Conservation (phyloP, 768 basidiomycete species). For the Xerocomellus chrysenteron region DNA sequence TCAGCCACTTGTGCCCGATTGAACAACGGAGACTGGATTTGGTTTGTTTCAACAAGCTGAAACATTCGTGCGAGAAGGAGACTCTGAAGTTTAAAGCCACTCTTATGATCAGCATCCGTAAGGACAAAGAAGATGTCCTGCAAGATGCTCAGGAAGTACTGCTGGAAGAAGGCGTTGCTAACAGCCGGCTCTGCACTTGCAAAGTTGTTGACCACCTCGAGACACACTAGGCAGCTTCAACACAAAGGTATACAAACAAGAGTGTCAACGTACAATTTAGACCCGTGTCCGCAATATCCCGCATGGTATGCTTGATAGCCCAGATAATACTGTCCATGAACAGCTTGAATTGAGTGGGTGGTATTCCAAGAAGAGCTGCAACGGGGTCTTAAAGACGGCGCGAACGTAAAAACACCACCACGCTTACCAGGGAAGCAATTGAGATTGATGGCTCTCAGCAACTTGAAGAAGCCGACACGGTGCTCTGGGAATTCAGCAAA, state of each 20-base stretch:
- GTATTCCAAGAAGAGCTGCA: constrained; percentile 73
- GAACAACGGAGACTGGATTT: constrained; percentile 80
- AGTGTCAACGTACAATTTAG: constrained; percentile 54
- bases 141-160: constrained; percentile 89
- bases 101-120: constrained; percentile 98
- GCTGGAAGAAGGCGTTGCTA: constrained; percentile 92
- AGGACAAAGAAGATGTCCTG: constrained; percentile 98
- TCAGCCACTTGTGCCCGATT: constrained; percentile 73
- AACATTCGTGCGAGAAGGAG: constrained; percentile 91
- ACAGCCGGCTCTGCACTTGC: constrained; percentile 75
- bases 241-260: background rate
- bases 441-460: constrained; percentile 87
- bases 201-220: constrained; percentile 96
- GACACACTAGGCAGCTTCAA: constrained; percentile 57
- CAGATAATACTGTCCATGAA: constrained; percentile 98
- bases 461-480: constrained; percentile 94
- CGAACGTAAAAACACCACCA: background rate
- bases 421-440: constrained; percentile 93
- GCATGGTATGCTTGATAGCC: constrained; percentile 99
- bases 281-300: constrained; percentile 94
- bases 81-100: constrained; percentile 95
- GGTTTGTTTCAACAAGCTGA: constrained; percentile 82
- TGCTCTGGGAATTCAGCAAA: constrained; percentile 99
- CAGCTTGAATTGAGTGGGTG: constrained; percentile 92
- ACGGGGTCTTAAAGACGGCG: background rate